Percentiles rank a stretch among this genome's conserved stretches.
These are phyloP conservation scores for Lepraria neglecta DNA, from an alignment of 495 filamentous ascomycete genomes.

Conservation along the genomic window DNA sequence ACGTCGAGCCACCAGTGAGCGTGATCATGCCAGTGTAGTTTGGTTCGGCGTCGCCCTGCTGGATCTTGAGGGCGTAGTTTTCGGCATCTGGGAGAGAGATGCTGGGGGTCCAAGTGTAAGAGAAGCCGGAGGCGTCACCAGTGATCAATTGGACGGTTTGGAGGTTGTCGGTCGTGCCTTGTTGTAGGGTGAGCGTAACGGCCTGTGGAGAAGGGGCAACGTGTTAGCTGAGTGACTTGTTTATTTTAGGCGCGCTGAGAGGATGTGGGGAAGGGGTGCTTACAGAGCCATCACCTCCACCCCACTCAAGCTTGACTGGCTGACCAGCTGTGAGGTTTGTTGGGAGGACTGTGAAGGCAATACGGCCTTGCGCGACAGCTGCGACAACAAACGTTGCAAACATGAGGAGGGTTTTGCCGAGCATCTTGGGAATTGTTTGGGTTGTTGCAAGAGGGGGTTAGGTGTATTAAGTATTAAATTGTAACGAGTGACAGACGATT, in stretches of 20 bases:
- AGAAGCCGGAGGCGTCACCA: conserved; percentile 32
- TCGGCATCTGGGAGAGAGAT: conserved; percentile 34
- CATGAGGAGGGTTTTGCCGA: conserved; percentile 33
- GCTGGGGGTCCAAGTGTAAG: conserved; percentile 41
- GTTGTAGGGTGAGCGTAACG: conserved; percentile 41
- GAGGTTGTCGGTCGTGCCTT: conserved; percentile 38
- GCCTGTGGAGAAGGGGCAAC: conserved; percentile 18
- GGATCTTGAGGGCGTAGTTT: conserved; percentile 45
- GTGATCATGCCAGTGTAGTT: conserved; percentile 45
- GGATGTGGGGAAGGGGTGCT: conserved; percentile 4
- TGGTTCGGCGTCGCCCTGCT: conserved; percentile 34
- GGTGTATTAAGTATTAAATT: conserved; percentile 10
- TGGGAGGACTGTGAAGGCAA: conserved; percentile 42
- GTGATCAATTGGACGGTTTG: conserved; percentile 39
- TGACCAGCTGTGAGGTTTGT: conserved; percentile 36
- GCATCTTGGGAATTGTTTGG: conserved; percentile 29
- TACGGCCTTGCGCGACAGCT: conserved; percentile 30
- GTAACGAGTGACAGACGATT: conserved; percentile 24
- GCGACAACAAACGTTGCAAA: conserved; percentile 33
- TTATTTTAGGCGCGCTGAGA: neutral
- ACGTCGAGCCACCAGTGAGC: conserved; percentile 27
- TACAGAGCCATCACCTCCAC: conserved; percentile 35
- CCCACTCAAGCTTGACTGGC: conserved; percentile 40
- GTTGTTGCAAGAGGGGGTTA: neutral
- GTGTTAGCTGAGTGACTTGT: neutral